These are phyloP conservation scores for Sporothrix euskadiensis DNA, from an alignment of 2,329 filamentous ascomycete genomes.

Conservation along the genomic window DNA sequence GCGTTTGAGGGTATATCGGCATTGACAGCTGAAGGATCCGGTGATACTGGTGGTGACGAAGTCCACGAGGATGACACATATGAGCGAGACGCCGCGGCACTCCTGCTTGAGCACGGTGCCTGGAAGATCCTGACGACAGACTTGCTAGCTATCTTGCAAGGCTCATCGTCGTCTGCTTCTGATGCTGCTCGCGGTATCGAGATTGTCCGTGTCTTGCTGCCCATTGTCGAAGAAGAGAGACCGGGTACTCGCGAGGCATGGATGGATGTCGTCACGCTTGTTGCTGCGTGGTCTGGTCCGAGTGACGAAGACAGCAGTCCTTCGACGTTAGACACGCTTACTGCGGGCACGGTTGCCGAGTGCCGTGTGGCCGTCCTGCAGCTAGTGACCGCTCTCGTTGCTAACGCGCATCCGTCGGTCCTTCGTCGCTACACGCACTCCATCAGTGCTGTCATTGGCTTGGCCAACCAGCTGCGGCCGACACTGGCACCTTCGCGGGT, in stretches of 20 bases:
- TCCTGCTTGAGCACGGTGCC: slow-evolving; percentile 53
- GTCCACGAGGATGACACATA: slow-evolving; percentile 44
- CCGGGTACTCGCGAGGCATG: slow-evolving; percentile 52
- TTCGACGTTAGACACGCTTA: slow-evolving; percentile 19
- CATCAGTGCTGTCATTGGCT: slow-evolving; percentile 51
- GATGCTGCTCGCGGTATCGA: slow-evolving; percentile 47
- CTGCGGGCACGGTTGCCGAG: slow-evolving; percentile 44
- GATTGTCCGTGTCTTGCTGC: slow-evolving; percentile 57
- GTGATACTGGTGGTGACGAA: slow-evolving; percentile 44
- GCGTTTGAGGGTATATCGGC: slow-evolving; percentile 60
- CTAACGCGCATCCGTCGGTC: slow-evolving; percentile 49
- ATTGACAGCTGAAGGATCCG: slow-evolving; percentile 34
- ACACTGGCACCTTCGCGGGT: slow-evolving; percentile 34
- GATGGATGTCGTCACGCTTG: slow-evolving; percentile 56
- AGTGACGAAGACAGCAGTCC: slow-evolving; percentile 48
- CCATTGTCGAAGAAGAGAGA: slow-evolving; percentile 51
- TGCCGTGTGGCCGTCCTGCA: slow-evolving; percentile 57
- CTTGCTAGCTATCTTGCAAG: slow-evolving; percentile 47
- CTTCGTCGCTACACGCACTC: slow-evolving; percentile 54
- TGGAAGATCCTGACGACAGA: slow-evolving; percentile 57
- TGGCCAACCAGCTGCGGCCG: slow-evolving; percentile 47
- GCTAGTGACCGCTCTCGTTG: slow-evolving; percentile 56
- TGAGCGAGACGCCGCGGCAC: slow-evolving; percentile 37
- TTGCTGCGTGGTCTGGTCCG: slow-evolving; percentile 52
- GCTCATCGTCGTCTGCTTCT: neutral